A percentile compares a stretch with the other conserved stretches of the same genome.
phyloP scores from a whole-genome alignment of 257 asterid species.

The Primulina huaijiensis region DNA sequence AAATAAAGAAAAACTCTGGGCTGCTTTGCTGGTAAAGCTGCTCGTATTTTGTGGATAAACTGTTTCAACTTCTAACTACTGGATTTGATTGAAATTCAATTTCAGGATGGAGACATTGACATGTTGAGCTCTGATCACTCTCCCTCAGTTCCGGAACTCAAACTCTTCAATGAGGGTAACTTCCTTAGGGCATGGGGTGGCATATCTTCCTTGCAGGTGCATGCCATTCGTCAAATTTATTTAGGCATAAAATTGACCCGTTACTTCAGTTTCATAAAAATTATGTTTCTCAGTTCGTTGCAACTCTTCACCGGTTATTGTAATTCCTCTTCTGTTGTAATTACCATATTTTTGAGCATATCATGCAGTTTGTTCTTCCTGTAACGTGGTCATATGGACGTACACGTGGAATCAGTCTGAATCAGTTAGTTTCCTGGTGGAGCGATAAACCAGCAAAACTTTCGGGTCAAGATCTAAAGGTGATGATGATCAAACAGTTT shows the following conservation, averaged over 20 bases:
- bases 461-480: conserved; percentile 74
- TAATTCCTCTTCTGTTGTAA: not conserved
- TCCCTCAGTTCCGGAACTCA: conserved; percentile 83
- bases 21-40: conserved; percentile 62
- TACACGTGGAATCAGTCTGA: conserved; percentile 53
- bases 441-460: conserved; percentile 95
- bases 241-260: too few species aligned
- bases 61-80: not conserved
- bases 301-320: not conserved
- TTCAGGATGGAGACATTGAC: conserved; percentile 85
- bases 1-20: conserved; percentile 74
- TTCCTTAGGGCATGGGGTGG: conserved; percentile 99
- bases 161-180: conserved; percentile 71
- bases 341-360: not conserved
- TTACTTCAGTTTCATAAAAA: not conserved
- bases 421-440: conserved; percentile 88
- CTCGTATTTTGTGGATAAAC: not conserved
- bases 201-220: conserved; percentile 89
- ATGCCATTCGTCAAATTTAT: conserved; percentile 2
- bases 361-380: conserved; percentile 82
- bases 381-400: conserved; percentile 87
- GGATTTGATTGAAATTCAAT: conserved; percentile 7
- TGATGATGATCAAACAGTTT: conserved; percentile 16
- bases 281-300: not conserved
- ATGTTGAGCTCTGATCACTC: conserved; percentile 97